Evolutionary conservation across 2,329 filamentous ascomycete genomes (phyloP), one percentile per base, ranked within the genome.

Genomic region (Didymella pinodella): DNA sequence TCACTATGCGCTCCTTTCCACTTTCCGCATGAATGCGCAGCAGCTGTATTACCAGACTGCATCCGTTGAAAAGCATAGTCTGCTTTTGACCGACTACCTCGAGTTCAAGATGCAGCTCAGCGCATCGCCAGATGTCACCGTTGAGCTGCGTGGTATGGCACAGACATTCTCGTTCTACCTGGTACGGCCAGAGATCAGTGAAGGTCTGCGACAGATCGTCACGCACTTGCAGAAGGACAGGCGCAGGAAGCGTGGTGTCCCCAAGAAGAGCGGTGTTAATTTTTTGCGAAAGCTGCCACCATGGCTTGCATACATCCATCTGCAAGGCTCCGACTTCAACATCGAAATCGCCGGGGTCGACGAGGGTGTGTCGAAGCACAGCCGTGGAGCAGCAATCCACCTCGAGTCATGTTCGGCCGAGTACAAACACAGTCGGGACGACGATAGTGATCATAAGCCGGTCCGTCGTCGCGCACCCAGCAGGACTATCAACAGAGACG

Each of bases 31-130:
- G 57, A 89, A 94, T 62, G 91, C 92, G 0, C 93, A 97, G 73
- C 87, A 92, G 64, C 84, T 99, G 0, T 99, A 98, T 76, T 99
- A 99, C 73, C 96, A 97, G 72, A 97, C 93, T 0, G 89, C 90
- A 22, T 86, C 88, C 10, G 91, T 93, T 5, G 87, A 88, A 59
- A 89, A 92, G 50, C 94, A 97, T 71, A 92, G 97, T 69, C 83
- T 99, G 6, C 84, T 98, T 2, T 88, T 93, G 34, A 96, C 90
- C 0, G 94, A 99, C 70, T 90, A 89, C 1, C 86, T 97, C 57
- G 95, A 99, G 70, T 77, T 97, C 56, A 97, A 94, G 70, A 80
- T 91, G 0, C 90, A 97, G 70, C 80, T 98, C 12, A 94, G 87
- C 64, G 94, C 94, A 5, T 88, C 91, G 4, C 93, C 93, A 0